phyloP scores from a whole-genome alignment of 345 rosid species.

The Brassica rapa region DNA sequence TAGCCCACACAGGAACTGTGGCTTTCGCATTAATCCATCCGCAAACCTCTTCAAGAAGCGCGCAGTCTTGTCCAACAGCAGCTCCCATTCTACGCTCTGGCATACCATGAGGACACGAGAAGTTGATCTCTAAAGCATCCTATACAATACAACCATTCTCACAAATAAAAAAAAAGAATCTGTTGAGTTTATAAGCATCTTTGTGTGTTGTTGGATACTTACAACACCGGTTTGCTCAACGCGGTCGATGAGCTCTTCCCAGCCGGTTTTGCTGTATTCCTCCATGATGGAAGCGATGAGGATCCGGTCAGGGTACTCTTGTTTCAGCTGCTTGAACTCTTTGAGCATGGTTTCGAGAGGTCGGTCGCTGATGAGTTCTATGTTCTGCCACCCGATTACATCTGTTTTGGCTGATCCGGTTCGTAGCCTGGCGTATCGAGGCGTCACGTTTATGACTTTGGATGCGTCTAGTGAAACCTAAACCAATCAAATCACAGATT shows the following conservation, averaged over 20 bases:
- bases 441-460: constrained; percentile 91
- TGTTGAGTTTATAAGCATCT: background rate
- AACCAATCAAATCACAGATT: constrained; percentile 48
- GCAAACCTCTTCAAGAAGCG: background rate
- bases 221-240: constrained; percentile 97
- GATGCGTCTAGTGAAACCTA: constrained; percentile 94
- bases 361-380: constrained; percentile 92
- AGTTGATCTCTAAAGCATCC: constrained; percentile 97
- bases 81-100: constrained; percentile 99
- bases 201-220: constrained; percentile 35
- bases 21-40: constrained; percentile 85
- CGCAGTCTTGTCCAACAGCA: constrained; percentile 52
- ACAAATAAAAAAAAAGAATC: background rate
- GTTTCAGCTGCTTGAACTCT: constrained; percentile 80
- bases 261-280: constrained; percentile 81
- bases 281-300: constrained; percentile 98
- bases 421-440: constrained; percentile 81
- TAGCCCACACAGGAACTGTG: constrained; percentile 95
- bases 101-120: constrained; percentile 99
- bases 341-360: constrained; percentile 95
- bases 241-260: constrained; percentile 98
- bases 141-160: constrained; percentile 26
- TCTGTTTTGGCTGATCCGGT: constrained; percentile 77
- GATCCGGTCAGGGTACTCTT: constrained; percentile 86
- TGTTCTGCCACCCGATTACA: constrained; percentile 97